Evolutionary conservation across 1,284 basidiomycete genomes (phyloP).

Genomic region (Melampsora americana): DNA sequence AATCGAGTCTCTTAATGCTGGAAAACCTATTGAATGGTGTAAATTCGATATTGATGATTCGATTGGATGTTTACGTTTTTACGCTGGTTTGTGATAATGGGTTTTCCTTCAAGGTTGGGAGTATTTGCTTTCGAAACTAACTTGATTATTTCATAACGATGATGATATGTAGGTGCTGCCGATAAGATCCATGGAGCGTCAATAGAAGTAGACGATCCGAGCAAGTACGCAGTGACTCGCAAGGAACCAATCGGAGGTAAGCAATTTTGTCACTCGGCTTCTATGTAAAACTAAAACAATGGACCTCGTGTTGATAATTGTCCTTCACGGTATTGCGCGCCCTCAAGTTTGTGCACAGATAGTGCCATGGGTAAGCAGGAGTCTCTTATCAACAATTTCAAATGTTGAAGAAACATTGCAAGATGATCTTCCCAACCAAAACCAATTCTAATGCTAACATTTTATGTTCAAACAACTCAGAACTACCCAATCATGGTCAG

Average conservation of each 20-base stretch:
- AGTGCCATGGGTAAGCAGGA: conserved; percentile 32
- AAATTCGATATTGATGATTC: conserved; percentile 12
- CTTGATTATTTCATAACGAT: neutral
- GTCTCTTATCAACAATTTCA: neutral
- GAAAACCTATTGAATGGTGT: conserved; percentile 11
- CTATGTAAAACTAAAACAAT: neutral
- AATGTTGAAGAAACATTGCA: neutral
- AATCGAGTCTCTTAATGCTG: conserved; percentile 7
- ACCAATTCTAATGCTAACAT: neutral
- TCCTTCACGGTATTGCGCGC: neutral
- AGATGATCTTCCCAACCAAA: neutral
- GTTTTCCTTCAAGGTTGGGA: neutral
- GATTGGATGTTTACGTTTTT: neutral
- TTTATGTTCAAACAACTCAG: neutral
- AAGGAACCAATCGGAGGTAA: conserved; percentile 19
- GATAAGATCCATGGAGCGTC: conserved; percentile 11
- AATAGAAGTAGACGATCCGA: conserved; percentile 10
- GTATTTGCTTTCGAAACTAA: neutral
- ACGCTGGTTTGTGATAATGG: conserved; percentile 11
- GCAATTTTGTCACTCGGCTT: neutral
- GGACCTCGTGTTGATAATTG: too few species aligned
- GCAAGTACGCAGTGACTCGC: conserved; percentile 8
- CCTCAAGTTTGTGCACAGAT: conserved; percentile 35
- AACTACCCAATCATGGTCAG: conserved; percentile 47
- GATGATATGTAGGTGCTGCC: conserved; percentile 13